These are phyloP conservation scores for Gossypium mustelinum DNA, from an alignment of 345 rosid genomes.

Conservation along the genomic window DNA sequence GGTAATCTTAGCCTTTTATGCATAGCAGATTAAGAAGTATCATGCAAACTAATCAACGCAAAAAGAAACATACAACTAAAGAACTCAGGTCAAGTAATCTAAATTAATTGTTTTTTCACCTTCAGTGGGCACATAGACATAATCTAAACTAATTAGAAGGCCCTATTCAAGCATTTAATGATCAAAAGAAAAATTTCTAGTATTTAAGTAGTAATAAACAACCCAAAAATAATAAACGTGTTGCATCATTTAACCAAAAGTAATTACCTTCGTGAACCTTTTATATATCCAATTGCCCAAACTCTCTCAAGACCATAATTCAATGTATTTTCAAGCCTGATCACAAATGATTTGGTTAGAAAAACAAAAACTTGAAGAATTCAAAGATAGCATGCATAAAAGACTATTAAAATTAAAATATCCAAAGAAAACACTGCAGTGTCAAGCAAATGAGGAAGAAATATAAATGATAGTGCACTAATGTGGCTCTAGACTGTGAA, in stretches of 20 bases:
- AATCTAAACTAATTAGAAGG: neutral
- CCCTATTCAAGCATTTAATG: neutral
- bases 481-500: neutral
- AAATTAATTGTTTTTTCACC: neutral
- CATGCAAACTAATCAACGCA: neutral
- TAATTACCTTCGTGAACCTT: constrained; percentile 83
- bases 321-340: constrained; percentile 64
- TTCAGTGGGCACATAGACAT: neutral
- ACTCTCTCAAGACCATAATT: constrained; percentile 98
- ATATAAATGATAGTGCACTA: neutral
- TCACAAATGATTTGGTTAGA: constrained; percentile 10
- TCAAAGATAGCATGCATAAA: constrained; percentile 1
- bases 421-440: neutral
- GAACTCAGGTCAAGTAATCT: neutral
- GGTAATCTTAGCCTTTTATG: neutral
- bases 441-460: neutral
- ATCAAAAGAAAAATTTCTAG: neutral
- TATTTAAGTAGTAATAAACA: neutral
- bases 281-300: constrained; percentile 87
- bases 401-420: neutral
- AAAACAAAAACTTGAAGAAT: neutral
- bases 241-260: neutral
- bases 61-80: neutral
- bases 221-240: neutral
- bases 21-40: neutral